Evolutionary conservation across 1,284 basidiomycete species (phyloP), one percentile per base, ranked within the genome.

Genomic region (Apiotrichum domesticum): DNA sequence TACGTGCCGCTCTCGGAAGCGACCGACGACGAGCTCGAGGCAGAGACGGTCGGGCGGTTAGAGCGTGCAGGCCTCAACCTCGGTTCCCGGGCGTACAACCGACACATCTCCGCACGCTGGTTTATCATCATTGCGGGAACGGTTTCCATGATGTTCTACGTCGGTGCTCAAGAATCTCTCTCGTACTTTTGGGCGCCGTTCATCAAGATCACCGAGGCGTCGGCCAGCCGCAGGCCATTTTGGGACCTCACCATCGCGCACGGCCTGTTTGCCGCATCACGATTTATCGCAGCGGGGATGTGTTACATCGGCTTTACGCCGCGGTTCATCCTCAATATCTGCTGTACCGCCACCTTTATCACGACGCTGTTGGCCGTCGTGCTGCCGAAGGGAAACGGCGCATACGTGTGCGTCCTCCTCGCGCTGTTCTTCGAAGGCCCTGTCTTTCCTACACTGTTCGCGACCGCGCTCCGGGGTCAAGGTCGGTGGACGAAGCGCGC

Each of bases 1-100:
- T 77, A 77, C 61, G 69, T 72, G 48, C 70, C 71, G 4, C 55
- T 75, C 6, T 66, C 68, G 34, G 74, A 75, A 54, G 74, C 69
- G 2, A 59, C 55, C 14, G 69, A 75, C 52, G 65, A 67, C n/a
- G 71, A 71, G 32, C 62, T 77, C 21, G 69, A 74, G 51, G 50
- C 53, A n/a, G 60, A 67, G n/a, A 63, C 71, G 3, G 47, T 52
- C 7, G 53, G 65, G 29, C 65, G 70, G n/a, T 48, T 72, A 0
- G 52, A 56, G 37, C 53, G 59, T 14, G 67, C 67, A 1, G 63
- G 57, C 11, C 42, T 72, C 15, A 50, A 63, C 3, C 52, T 40
- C 3, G 50, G 45, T 2, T 57, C 54, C 14, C 59, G 48, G 35
- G 55, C 65, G 7, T 63, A 57, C 42, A 57, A 63, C 8, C 10